phyloP scores from a whole-genome alignment of 2,329 filamentous ascomycete genomes.

The Fonsecaea pugnacius region DNA sequence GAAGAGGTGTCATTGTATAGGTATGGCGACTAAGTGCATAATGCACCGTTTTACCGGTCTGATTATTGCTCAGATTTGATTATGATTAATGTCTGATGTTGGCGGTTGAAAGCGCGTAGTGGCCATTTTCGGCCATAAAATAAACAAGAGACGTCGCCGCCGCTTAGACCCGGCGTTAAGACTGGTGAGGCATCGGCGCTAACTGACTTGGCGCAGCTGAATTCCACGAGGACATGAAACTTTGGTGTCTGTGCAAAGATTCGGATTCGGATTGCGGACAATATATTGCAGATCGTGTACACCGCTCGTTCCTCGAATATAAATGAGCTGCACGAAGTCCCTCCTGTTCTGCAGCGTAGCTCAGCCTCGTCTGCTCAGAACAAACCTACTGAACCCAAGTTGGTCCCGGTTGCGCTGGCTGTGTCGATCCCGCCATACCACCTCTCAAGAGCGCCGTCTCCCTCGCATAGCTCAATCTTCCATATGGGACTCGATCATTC shows the following conservation, averaged over 20 bases:
- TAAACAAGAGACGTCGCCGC: slow-evolving; percentile 18
- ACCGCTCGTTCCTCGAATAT: not conserved
- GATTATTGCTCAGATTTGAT: not conserved
- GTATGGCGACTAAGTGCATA: slow-evolving; percentile 8
- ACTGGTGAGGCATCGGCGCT: not conserved
- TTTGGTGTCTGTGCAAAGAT: not conserved
- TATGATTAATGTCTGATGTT: not conserved
- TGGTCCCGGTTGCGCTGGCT: slow-evolving; percentile 2
- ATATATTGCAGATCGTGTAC: not conserved
- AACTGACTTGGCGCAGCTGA: not conserved
- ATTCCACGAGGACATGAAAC: not conserved
- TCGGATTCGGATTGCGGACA: not conserved
- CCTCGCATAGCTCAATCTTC: slow-evolving; percentile 57
- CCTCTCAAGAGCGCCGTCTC: slow-evolving; percentile 28
- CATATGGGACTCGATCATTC: slow-evolving; percentile 73
- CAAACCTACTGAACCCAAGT: not conserved
- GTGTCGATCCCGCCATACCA: slow-evolving; percentile 20
- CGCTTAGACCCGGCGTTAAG: not conserved
- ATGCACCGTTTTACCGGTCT: slow-evolving; percentile 4
- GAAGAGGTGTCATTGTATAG: slow-evolving; percentile 13
- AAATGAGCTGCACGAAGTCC: slow-evolving; percentile 11
- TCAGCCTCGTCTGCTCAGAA: not conserved
- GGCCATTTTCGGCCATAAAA: slow-evolving; percentile 13
- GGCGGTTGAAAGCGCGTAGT: slow-evolving; percentile 13
- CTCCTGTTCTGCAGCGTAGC: not conserved